Evolutionary conservation across 805 yeast genomes (phyloP), one percentile per base, ranked within the genome.

Genomic region (Blastobotrys muscicola): DNA sequence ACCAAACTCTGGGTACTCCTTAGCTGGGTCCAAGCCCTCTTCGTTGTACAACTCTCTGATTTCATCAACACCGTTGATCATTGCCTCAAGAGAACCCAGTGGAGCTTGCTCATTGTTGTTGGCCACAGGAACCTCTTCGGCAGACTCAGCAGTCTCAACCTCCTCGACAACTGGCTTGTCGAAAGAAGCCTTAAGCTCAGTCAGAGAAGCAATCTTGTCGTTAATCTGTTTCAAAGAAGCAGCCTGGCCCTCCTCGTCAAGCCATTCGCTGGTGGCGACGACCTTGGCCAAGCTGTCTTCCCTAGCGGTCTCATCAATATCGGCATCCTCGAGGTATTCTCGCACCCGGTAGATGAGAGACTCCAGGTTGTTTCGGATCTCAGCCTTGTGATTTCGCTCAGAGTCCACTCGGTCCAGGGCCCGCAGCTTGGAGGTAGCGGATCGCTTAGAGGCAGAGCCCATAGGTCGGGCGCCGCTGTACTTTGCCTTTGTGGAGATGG

Each of bases 281-380:
- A 65, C 50, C 8, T 71, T 61, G 29, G 59, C 51, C 30, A 49
- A 43, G 26, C 75, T 47, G 33, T 68, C 64, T 7, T 76, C 75
- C 0, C 72, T 66, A 37, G 67, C 71, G 9, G 60, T 60, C 0
- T 50, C 45, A 6, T 70, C 71, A 11, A 39, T n/a, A 20, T 72
- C 75, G 32, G 74, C 72, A 16, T 71, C 75, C 33, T 72, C 70
- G 13, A 85, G 53, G 42, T 66, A 70, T 8, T 74, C 69, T 45
- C 94, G 76, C 29, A 85, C 68, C 45, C 71, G 72, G 64, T 90
- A 89, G 43, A 87, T 67, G n/a, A 74, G 64, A 14, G 78, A 71
- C 62, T 90, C 97, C 14, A 90, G 70, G 31, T 69, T 63, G 60
- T 89, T 90, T 51, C 76, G 72, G 29, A 74, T 63, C 44, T 76